Percentiles rank a stretch among this genome's conserved stretches.
These are phyloP conservation scores for Medicago arabica DNA, from an alignment of 306 rosid genomes.

Conservation along the genomic window DNA sequence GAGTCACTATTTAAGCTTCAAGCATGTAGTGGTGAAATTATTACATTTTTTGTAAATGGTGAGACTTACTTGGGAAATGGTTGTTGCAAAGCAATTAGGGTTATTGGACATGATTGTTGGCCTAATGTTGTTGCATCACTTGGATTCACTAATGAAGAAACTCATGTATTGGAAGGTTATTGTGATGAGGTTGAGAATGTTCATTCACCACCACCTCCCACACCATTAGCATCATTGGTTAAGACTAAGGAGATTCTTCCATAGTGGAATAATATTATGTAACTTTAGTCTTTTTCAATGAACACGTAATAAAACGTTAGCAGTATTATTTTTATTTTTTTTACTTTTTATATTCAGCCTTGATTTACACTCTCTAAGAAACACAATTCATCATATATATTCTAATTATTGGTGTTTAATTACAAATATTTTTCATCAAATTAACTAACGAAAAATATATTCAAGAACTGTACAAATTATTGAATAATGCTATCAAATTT, in stretches of 20 bases:
- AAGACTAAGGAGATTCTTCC: not conserved
- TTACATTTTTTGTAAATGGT: conserved; percentile 63
- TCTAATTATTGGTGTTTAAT: no score
- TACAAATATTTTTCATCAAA: no score
- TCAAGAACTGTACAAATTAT: no score
- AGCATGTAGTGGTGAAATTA: conserved; percentile 64
- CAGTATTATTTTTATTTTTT: no score
- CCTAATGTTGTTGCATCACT: conserved; percentile 60
- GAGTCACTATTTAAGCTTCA: conserved; percentile 61
- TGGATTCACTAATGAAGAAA: conserved; percentile 67
- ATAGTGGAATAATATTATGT: not conserved
- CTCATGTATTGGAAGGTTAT: conserved; percentile 57
- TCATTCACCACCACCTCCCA: conserved; percentile 39
- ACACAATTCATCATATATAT: no score
- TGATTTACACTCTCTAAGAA: no score
- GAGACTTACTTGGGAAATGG: conserved; percentile 58
- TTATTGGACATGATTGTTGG: conserved; percentile 70
- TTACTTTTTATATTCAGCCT: no score
- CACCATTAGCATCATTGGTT: not conserved
- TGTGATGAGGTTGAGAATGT: conserved; percentile 48
- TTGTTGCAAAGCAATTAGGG: conserved; percentile 62
- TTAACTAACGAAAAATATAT: no score
- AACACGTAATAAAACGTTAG: not conserved
- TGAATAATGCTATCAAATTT: no score
- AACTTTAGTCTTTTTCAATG: not conserved